Conservation (phyloP, 1,139 yeast species). For the Pichia sp. region DNA sequence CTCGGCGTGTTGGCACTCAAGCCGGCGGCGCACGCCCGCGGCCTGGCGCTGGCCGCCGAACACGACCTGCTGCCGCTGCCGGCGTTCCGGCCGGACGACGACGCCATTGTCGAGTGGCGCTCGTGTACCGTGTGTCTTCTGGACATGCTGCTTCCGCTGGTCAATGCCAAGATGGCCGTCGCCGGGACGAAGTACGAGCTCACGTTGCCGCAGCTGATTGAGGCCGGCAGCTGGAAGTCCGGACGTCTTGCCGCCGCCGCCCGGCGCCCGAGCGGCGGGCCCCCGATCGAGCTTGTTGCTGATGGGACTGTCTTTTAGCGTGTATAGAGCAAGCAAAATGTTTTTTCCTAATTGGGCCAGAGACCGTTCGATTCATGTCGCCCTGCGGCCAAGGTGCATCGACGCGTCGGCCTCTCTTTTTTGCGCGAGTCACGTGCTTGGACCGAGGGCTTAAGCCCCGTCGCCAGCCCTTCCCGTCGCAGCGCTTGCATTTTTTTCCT, state of each 20-base stretch:
- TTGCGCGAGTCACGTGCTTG: neutral
- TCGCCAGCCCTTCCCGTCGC: no score
- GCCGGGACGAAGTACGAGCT: slow-evolving; percentile 32
- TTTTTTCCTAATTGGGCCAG: no score
- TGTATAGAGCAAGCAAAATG: no score
- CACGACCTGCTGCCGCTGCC: slow-evolving; percentile 37
- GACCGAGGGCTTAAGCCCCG: neutral
- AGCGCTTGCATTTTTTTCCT: neutral
- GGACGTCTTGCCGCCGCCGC: slow-evolving; percentile 52
- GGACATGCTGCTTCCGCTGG: slow-evolving; percentile 45
- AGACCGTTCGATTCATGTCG: no score
- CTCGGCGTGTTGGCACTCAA: slow-evolving; percentile 46
- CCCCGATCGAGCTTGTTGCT: slow-evolving; percentile 53
- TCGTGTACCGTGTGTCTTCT: slow-evolving; percentile 52
- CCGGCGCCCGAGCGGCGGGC: slow-evolving; percentile 47
- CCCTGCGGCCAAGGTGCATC: no score
- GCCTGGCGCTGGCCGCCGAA: slow-evolving; percentile 33
- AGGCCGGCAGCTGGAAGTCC: slow-evolving; percentile 63
- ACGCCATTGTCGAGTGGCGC: slow-evolving; percentile 62
- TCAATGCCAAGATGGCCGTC: slow-evolving; percentile 40
- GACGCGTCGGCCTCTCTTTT: no score
- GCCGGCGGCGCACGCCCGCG: slow-evolving; percentile 34
- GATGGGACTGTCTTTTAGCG: slow-evolving; percentile 52
- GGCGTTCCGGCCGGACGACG: slow-evolving; percentile 47
- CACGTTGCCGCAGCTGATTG: slow-evolving; percentile 51